Conservation (phyloP, 108 stramenopile species). For the Aurantiochytrium sp. region DNA sequence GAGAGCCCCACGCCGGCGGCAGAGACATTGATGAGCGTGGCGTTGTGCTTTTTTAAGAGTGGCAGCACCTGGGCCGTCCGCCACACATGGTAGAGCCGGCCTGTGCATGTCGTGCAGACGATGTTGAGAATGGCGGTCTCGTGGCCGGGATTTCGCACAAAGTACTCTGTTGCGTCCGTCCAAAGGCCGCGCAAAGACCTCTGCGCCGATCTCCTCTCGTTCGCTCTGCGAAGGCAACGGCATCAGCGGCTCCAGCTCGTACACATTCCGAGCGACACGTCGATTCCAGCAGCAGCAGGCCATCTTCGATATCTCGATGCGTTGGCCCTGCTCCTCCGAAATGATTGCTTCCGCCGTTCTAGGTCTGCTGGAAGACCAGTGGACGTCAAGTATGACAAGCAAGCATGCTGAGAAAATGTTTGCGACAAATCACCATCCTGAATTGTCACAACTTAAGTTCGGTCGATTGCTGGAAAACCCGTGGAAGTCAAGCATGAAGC, state of each 20-base stretch:
- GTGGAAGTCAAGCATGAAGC: too few relatives aligned
- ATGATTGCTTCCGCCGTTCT: too few relatives aligned
- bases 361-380: too few relatives aligned
- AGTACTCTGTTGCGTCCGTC: constrained; percentile 3
- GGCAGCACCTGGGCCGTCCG: not conserved
- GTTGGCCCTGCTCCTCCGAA: too few relatives aligned
- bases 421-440: too few relatives aligned
- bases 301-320: not conserved
- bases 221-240: not conserved
- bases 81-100: not conserved
- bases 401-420: too few relatives aligned
- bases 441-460: too few relatives aligned
- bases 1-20: not conserved
- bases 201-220: constrained; percentile 2
- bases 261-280: not conserved
- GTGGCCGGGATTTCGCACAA: not conserved
- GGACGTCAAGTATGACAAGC: too few relatives aligned
- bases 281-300: not conserved
- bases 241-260: not conserved
- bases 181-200: not conserved
- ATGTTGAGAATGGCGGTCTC: not conserved
- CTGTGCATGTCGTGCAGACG: not conserved
- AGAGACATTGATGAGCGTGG: not conserved
- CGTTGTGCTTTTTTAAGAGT: not conserved
- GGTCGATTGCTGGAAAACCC: too few relatives aligned